A percentile compares a stretch with the other conserved stretches of the same genome.
Evolutionary conservation across 2,329 filamentous ascomycete genomes (phyloP).

Genomic region (Fusarium udum): DNA sequence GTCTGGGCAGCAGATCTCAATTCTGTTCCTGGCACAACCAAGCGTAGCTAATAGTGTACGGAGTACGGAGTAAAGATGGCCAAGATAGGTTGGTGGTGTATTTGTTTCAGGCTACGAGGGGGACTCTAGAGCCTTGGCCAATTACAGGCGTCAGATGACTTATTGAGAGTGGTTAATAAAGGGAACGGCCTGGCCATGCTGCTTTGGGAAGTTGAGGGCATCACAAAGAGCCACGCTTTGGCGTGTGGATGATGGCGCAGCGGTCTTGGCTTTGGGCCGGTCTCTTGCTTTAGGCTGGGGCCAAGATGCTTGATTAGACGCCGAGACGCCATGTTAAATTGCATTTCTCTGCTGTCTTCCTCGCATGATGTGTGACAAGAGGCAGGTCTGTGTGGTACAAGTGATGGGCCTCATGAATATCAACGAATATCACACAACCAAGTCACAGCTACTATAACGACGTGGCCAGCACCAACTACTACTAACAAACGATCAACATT

Average conservation of each 20-base stretch:
- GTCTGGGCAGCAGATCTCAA: constrained; percentile 34
- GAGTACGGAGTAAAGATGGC: neutral
- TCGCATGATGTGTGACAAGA: neutral
- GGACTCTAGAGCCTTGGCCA: constrained; percentile 6
- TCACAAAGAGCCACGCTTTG: constrained; percentile 27
- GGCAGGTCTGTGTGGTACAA: neutral
- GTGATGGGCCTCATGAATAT: neutral
- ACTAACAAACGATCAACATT: neutral
- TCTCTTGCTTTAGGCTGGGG: neutral
- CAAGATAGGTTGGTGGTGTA: constrained; percentile 16
- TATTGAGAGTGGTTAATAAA: constrained; percentile 3
- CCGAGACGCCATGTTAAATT: constrained; percentile 24
- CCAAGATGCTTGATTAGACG: constrained; percentile 29
- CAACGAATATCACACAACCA: neutral
- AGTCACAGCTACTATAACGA: neutral
- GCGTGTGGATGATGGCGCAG: constrained; percentile 26
- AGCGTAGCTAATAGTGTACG: neutral
- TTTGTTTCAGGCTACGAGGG: constrained; percentile 34
- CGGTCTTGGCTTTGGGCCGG: constrained; percentile 9
- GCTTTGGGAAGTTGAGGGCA: constrained; percentile 15
- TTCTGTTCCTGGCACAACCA: constrained; percentile 26
- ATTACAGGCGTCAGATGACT: constrained; percentile 22
- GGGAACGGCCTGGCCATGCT: constrained; percentile 5
- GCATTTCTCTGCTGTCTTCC: neutral
- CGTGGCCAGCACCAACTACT: constrained; percentile 8